These are phyloP conservation scores for Xylaria longipes DNA, from an alignment of 495 filamentous ascomycete genomes.

Conservation along the genomic window DNA sequence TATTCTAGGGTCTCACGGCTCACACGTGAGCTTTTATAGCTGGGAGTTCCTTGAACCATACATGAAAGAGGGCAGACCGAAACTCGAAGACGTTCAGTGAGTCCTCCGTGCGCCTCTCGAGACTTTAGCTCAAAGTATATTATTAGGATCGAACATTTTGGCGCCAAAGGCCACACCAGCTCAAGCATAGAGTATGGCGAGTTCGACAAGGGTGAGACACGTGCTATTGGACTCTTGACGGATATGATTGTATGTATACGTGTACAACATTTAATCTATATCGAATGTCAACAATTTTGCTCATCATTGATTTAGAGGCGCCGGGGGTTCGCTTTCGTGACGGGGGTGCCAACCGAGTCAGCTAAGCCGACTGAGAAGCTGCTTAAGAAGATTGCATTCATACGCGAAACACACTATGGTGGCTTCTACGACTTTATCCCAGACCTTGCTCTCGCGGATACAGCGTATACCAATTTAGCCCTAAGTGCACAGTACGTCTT, in stretches of 20 bases:
- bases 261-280: background rate
- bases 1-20: slow-evolving; percentile 57
- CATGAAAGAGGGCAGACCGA: slow-evolving; percentile 42
- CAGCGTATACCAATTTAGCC: slow-evolving; percentile 84
- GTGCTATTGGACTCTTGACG: slow-evolving; percentile 61
- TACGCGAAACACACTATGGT: slow-evolving; percentile 88
- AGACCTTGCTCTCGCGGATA: slow-evolving; percentile 86
- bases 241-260: slow-evolving; percentile 43
- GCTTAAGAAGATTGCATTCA: slow-evolving; percentile 80
- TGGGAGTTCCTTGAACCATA: slow-evolving; percentile 60
- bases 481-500: slow-evolving; percentile 65
- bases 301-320: slow-evolving; percentile 51
- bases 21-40: slow-evolving; percentile 62
- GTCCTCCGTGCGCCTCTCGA: background rate
- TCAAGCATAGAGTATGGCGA: slow-evolving; percentile 40
- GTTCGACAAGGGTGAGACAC: slow-evolving; percentile 62
- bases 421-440: slow-evolving; percentile 95
- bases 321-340: slow-evolving; percentile 75
- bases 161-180: slow-evolving; percentile 24
- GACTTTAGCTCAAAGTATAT: background rate
- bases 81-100: slow-evolving; percentile 37
- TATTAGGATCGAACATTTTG: slow-evolving; percentile 33
- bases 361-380: slow-evolving; percentile 73
- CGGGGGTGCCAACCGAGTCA: slow-evolving; percentile 64
- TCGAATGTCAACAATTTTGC: background rate